Percentiles rank a stretch among this genome's conserved stretches.
These are phyloP conservation scores for Phenoliferia sp. DNA, from an alignment of 1,284 basidiomycete species.

Conservation along the genomic window DNA sequence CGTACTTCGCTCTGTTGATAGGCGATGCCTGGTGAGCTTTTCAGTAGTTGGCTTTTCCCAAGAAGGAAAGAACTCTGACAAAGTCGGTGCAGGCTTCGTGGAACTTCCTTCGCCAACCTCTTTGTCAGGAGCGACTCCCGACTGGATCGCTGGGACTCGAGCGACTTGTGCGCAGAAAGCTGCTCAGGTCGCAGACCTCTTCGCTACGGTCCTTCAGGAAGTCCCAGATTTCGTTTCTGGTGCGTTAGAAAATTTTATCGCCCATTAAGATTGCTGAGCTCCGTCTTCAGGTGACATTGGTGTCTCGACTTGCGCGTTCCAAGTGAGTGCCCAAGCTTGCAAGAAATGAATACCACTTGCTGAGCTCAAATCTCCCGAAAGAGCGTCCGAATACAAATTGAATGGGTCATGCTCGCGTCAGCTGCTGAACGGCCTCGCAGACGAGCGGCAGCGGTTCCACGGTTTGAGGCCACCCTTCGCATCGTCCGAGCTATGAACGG, in stretches of 20 bases:
- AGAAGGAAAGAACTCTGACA: not conserved
- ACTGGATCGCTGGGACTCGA: not conserved
- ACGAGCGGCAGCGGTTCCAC: not conserved
- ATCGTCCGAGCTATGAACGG: not conserved
- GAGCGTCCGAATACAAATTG: not conserved
- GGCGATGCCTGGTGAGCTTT: not conserved
- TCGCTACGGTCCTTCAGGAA: not conserved
- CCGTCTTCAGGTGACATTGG: too few relatives aligned
- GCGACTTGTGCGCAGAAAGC: not conserved
- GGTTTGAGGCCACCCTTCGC: not conserved
- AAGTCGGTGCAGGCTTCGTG: not conserved
- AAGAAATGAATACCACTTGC: too few relatives aligned
- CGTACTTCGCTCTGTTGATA: not conserved
- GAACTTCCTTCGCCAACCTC: not conserved
- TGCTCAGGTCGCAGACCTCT: not conserved
- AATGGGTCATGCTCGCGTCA: not conserved
- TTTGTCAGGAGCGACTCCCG: not conserved
- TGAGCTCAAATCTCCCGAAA: not conserved
- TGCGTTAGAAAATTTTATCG: too few relatives aligned
- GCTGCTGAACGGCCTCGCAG: not conserved
- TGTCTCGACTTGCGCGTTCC: not conserved
- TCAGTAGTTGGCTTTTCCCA: not conserved
- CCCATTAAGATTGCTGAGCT: too few relatives aligned
- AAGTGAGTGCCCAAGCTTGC: not conserved
- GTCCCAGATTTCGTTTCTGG: not conserved